These are phyloP conservation scores for Dryas drummondii DNA, from an alignment of 306 rosid species.

Conservation along the genomic window DNA sequence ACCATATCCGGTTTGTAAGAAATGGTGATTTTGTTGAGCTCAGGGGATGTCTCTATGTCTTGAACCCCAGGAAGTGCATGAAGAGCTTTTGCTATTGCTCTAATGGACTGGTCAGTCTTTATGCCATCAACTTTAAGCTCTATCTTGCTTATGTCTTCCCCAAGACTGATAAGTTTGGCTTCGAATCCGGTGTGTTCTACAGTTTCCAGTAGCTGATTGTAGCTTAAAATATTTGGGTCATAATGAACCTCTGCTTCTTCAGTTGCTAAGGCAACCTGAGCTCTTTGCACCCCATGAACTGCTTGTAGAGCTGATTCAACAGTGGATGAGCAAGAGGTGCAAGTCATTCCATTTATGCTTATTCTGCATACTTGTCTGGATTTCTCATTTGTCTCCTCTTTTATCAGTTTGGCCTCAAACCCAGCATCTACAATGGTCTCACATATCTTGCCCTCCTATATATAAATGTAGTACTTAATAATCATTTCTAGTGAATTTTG, in stretches of 20 bases:
- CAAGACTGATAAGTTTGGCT: slow-evolving; percentile 52
- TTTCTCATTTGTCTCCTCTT: slow-evolving; percentile 27
- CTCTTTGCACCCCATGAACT: slow-evolving; percentile 52
- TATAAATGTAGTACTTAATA: neutral
- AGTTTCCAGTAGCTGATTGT: slow-evolving; percentile 41
- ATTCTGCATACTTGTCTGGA: slow-evolving; percentile 64
- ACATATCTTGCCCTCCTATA: slow-evolving; percentile 62
- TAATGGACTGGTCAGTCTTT: slow-evolving; percentile 24
- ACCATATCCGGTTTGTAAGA: slow-evolving; percentile 59
- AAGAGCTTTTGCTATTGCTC: slow-evolving; percentile 45
- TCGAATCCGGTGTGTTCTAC: slow-evolving; percentile 62
- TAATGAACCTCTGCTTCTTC: slow-evolving; percentile 79
- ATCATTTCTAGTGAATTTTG: neutral
- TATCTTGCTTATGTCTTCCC: slow-evolving; percentile 63
- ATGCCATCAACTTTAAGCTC: slow-evolving; percentile 61
- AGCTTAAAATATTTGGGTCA: slow-evolving; percentile 50
- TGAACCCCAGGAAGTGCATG: slow-evolving; percentile 56
- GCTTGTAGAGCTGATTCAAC: slow-evolving; percentile 58
- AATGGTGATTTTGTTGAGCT: slow-evolving; percentile 47
- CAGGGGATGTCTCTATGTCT: slow-evolving; percentile 19
- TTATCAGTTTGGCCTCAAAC: slow-evolving; percentile 56
- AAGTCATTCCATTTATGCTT: slow-evolving; percentile 71
- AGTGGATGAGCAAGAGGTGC: slow-evolving; percentile 76
- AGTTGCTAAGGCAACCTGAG: slow-evolving; percentile 69
- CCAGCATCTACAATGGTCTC: slow-evolving; percentile 74